These are phyloP conservation scores for Pseudopithomyces chartarum DNA, from an alignment of 2,329 filamentous ascomycete species.

Conservation along the genomic window DNA sequence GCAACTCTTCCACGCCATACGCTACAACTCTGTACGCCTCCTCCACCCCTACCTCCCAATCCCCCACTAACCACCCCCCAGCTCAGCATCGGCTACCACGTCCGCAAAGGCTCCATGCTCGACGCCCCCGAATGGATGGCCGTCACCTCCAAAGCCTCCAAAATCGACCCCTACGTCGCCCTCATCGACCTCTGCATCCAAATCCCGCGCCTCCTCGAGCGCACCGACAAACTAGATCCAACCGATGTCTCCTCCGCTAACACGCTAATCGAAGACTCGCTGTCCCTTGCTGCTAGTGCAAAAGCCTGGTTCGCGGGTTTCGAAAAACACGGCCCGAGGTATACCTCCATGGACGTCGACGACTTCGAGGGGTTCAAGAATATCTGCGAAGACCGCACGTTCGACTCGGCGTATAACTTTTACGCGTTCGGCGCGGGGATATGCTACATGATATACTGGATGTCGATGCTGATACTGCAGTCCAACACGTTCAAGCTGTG, in stretches of 20 bases:
- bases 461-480: conserved; percentile 43
- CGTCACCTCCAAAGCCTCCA: conserved; percentile 36
- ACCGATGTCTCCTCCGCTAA: conserved; percentile 22
- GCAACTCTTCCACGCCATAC: conserved; percentile 41
- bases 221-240: conserved; percentile 31
- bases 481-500: conserved; percentile 40
- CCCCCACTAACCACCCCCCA: conserved; percentile 18
- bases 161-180: conserved; percentile 39
- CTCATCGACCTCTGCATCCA: conserved; percentile 39
- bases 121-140: conserved; percentile 40
- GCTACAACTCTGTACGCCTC: conserved; percentile 38
- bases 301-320: conserved; percentile 39
- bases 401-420: conserved; percentile 38
- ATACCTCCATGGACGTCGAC: conserved; percentile 28
- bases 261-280: conserved; percentile 31
- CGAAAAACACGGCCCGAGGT: conserved; percentile 35
- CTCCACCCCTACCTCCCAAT: neutral
- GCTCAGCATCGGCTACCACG: conserved; percentile 41
- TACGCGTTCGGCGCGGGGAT: conserved; percentile 38
- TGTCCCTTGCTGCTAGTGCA: conserved; percentile 27
- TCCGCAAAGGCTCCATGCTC: conserved; percentile 42
- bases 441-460: conserved; percentile 44
- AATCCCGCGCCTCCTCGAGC: conserved; percentile 42
- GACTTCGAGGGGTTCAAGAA: conserved; percentile 33
- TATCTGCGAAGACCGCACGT: conserved; percentile 32